phyloP scores from a whole-genome alignment of 345 rosid genomes.

The Turnera subulata region DNA sequence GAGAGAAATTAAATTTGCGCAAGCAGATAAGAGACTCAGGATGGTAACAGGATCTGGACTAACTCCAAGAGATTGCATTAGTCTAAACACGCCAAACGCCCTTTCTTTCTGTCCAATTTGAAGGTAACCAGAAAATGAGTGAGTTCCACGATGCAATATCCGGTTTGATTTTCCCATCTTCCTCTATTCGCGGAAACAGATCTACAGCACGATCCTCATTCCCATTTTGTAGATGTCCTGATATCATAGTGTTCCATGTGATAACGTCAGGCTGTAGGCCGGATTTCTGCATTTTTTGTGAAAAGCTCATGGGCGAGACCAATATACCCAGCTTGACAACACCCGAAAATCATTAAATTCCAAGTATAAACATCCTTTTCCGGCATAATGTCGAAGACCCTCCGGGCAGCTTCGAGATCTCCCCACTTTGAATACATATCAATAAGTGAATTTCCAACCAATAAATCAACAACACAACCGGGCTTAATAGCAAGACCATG shows the following conservation, averaged over 20 bases:
- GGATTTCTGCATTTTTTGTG: conserved; percentile 54
- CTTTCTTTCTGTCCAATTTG: conserved; percentile 58
- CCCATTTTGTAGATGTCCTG: conserved; percentile 75
- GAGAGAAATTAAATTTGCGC: conserved; percentile 51
- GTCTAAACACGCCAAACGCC: conserved; percentile 59
- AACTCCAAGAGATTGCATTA: conserved; percentile 55
- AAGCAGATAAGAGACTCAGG: conserved; percentile 76
- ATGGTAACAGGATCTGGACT: conserved; percentile 64
- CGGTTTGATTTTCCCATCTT: conserved; percentile 55
- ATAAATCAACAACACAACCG: conserved; percentile 45
- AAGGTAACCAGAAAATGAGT: conserved; percentile 68
- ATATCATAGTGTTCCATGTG: conserved; percentile 91
- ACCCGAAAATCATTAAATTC: conserved; percentile 87
- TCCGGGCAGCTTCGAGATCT: conserved; percentile 55
- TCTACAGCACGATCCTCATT: conserved; percentile 72
- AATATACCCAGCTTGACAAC: conserved; percentile 70
- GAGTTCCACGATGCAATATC: conserved; percentile 84
- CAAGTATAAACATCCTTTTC: conserved; percentile 66
- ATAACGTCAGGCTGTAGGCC: conserved; percentile 57
- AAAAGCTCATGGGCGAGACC: conserved; percentile 73
- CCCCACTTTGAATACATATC: conserved; percentile 86
- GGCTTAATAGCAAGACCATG: conserved; percentile 58
- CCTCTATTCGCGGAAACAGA: conserved; percentile 66
- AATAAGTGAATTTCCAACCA: conserved; percentile 81
- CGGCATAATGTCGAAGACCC: conserved; percentile 47